These are phyloP conservation scores for Metschnikowia rubicola DNA, from an alignment of 805 yeast species.

Conservation along the genomic window DNA sequence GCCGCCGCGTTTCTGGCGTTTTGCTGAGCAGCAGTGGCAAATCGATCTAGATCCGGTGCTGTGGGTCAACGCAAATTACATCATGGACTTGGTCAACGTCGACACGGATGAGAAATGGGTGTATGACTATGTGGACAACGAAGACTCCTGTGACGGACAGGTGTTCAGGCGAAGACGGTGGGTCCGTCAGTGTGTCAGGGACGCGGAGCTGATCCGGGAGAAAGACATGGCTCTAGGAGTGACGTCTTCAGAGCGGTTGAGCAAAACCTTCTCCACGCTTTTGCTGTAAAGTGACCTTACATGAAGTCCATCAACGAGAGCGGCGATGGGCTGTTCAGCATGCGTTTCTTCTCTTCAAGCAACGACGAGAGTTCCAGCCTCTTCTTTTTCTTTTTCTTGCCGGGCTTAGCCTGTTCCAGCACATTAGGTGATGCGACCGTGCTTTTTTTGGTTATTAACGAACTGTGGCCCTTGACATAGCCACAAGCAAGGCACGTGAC, in stretches of 20 bases:
- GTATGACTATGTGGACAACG: conserved; percentile 48
- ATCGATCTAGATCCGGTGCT: conserved; percentile 58
- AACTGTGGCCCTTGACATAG: conserved; percentile 10
- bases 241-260: conserved; percentile 10
- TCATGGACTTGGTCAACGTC: conserved; percentile 51
- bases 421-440: not conserved
- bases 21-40: conserved; percentile 51
- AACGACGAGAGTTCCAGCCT: conserved; percentile 40
- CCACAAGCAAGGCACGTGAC: conserved; percentile 21
- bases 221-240: conserved; percentile 1
- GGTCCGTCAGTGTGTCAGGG: conserved; percentile 44
- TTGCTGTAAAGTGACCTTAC: conserved; percentile 18
- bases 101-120: conserved; percentile 86
- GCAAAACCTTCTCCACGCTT: conserved; percentile 13
- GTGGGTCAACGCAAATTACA: conserved; percentile 58
- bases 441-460: conserved; percentile 12
- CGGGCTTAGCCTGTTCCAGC: not conserved
- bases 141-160: conserved; percentile 29
- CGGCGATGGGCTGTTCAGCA: conserved; percentile 27
- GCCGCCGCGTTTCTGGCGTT: conserved; percentile 63
- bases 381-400: conserved; percentile 43
- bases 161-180: conserved; percentile 62
- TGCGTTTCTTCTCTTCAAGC: conserved; percentile 38
- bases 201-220: conserved; percentile 3
- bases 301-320: conserved; percentile 51